Evolutionary conservation across 371 early-diverging fungal species (phyloP), one percentile per base, ranked within the genome.

Genomic region (Rhizopus arrhizus): DNA sequence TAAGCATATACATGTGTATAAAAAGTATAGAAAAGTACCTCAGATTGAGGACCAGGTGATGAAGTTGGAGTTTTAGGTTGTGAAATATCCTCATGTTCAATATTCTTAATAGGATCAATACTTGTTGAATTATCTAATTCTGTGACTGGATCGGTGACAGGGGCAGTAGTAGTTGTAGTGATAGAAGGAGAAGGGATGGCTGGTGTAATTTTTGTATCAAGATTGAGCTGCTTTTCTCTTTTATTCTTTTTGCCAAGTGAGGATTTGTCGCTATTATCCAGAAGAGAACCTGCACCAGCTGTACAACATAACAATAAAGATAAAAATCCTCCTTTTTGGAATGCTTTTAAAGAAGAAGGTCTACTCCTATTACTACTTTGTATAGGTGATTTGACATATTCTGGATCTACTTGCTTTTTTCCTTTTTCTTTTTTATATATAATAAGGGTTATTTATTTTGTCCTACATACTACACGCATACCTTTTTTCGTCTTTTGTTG

Each of bases 191-290:
- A 46, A 11, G 16, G 34, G 8, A 43, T 32, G 32, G 15, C 11
- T 43, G 42, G 22, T 10, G 43, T 13, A 11, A 41, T 32, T 32
- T 41, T 55, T 11, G 31, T 55, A 43, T 42, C 41, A 28, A 13
- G 29, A 43, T 55, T 31, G 35, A 47, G 53, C 22, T 51, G 58
- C 29, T 31, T 54, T 31, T 59, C 38, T 50, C 55, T 56, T 59
- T 56, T 59, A 53, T 58, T 63, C 36, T 59, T 62, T 31, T 43
- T 51, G 4, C 47, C 34, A 22, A 67, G 15, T 4, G 66, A 67
- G 10, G 71, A 67, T 64, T 67, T 67, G 35, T 70, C 71, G 49
- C 71, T 67, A 51, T 70, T 70, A 43, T 70, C 71, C 46, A 70
- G 62, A 61, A 67, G 67, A 52, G 67, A 67, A 16, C 68, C 65